Percentiles rank a stretch among this genome's conserved stretches.
phyloP scores from a whole-genome alignment of 1,139 yeast species.

The Suhomyces maxii region DNA sequence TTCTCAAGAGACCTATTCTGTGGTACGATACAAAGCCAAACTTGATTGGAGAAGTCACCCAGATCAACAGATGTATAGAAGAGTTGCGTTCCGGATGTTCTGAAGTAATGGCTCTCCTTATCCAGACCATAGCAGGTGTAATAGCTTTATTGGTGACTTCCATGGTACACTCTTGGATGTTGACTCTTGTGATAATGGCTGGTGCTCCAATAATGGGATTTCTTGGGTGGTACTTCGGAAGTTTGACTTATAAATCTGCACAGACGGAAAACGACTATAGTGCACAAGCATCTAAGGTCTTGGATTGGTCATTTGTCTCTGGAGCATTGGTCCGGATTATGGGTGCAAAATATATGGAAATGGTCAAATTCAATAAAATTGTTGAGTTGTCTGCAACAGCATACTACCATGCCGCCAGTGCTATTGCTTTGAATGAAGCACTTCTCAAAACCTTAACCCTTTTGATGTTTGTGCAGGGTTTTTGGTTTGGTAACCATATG shows the following conservation, averaged over 20 bases:
- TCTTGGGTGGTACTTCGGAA: constrained; percentile 53
- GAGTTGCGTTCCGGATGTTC: constrained; percentile 72
- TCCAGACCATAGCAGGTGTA: constrained; percentile 53
- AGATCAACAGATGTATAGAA: constrained; percentile 72
- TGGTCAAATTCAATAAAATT: constrained; percentile 38
- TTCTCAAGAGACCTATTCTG: constrained; percentile 38
- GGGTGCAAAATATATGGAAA: constrained; percentile 58
- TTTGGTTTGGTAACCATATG: constrained; percentile 81
- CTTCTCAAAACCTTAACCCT: constrained; percentile 57
- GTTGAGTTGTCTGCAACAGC: constrained; percentile 47
- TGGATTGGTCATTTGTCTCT: constrained; percentile 71
- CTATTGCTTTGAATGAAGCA: constrained; percentile 59
- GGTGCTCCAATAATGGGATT: constrained; percentile 66
- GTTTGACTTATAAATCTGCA: constrained; percentile 50
- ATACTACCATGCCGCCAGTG: constrained; percentile 49
- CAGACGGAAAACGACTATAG: constrained; percentile 57
- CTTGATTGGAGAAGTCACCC: constrained; percentile 63
- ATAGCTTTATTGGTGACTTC: constrained; percentile 65
- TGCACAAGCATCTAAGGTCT: constrained; percentile 55
- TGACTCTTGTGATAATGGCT: constrained; percentile 73
- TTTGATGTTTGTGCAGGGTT: constrained; percentile 84
- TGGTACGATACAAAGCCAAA: constrained; percentile 64
- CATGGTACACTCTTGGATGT: constrained; percentile 77
- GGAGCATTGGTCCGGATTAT: constrained; percentile 62
- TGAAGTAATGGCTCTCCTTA: constrained; percentile 60